These are phyloP conservation scores for Cyclocybe cylindracea DNA, from an alignment of 768 basidiomycete species.

Conservation along the genomic window DNA sequence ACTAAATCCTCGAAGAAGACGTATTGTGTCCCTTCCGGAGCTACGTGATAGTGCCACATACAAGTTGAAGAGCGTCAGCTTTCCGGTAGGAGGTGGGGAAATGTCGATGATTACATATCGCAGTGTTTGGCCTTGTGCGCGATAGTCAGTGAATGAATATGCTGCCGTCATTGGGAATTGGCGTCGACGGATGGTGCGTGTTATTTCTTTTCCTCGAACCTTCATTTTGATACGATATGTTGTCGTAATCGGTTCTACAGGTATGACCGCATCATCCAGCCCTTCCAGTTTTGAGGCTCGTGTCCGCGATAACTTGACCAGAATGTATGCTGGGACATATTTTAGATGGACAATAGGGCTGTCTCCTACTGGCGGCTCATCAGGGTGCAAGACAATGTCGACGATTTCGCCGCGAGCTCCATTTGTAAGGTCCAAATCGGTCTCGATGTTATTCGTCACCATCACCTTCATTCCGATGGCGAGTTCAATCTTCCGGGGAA, in stretches of 20 bases:
- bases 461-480: conserved; percentile 38
- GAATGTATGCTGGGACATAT: conserved; percentile 27
- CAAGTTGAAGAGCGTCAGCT: conserved; percentile 35
- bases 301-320: conserved; percentile 14
- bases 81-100: conserved; percentile 29
- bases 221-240: conserved; percentile 17
- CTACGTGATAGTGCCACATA: conserved; percentile 39
- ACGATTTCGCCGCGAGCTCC: conserved; percentile 31
- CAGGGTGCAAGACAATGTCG: conserved; percentile 7
- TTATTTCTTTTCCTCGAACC: too few species aligned
- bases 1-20: too few species aligned
- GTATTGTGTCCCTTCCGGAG: too few species aligned
- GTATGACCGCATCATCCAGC: conserved; percentile 29
- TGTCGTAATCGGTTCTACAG: conserved; percentile 23
- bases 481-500: conserved; percentile 1
- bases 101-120: conserved; percentile 37
- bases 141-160: conserved; percentile 44
- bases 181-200: background rate
- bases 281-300: conserved; percentile 22
- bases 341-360: conserved; percentile 21
- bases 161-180: conserved; percentile 35
- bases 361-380: conserved; percentile 18
- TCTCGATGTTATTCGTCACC: conserved; percentile 40
- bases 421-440: conserved; percentile 41
- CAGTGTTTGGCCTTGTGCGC: conserved; percentile 44